A percentile compares a stretch with the other conserved stretches of the same genome.
phyloP scores from a whole-genome alignment of 2,329 filamentous ascomycete genomes.

The Colletotrichum costaricense region DNA sequence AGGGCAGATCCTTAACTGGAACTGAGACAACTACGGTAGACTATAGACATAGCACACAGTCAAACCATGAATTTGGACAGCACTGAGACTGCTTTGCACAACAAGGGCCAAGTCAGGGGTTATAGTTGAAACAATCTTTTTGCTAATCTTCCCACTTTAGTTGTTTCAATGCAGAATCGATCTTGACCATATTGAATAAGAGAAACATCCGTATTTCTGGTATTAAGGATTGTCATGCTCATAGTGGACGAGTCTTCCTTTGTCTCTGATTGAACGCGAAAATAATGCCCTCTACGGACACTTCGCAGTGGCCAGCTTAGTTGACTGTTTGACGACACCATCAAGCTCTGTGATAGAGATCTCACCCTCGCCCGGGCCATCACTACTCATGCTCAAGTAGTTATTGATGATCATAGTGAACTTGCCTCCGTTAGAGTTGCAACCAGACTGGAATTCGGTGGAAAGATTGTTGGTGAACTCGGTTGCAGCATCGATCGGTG shows the following conservation, averaged over 20 bases:
- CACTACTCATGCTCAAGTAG: background rate
- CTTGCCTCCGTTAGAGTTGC: background rate
- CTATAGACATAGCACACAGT: too few species aligned
- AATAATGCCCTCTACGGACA: background rate
- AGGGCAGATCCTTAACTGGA: too few species aligned
- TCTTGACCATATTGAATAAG: too few species aligned
- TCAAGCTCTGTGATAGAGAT: background rate
- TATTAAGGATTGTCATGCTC: too few species aligned
- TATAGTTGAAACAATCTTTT: too few species aligned
- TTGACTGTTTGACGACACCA: background rate
- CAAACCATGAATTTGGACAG: too few species aligned
- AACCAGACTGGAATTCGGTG: background rate
- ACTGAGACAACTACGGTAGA: too few species aligned
- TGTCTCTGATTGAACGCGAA: background rate
- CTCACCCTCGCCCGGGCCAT: background rate
- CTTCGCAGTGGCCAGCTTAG: background rate
- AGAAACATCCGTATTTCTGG: too few species aligned
- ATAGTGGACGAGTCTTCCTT: background rate
- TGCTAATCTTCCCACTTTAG: too few species aligned
- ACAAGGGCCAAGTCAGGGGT: too few species aligned
- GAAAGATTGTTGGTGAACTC: background rate
- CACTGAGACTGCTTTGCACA: too few species aligned
- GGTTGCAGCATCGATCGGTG: background rate
- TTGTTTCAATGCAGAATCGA: too few species aligned
- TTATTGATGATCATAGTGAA: slow-evolving; percentile 4